Conservation (phyloP, 2,329 filamentous ascomycete genomes). For the Rosellinia necatrix region DNA sequence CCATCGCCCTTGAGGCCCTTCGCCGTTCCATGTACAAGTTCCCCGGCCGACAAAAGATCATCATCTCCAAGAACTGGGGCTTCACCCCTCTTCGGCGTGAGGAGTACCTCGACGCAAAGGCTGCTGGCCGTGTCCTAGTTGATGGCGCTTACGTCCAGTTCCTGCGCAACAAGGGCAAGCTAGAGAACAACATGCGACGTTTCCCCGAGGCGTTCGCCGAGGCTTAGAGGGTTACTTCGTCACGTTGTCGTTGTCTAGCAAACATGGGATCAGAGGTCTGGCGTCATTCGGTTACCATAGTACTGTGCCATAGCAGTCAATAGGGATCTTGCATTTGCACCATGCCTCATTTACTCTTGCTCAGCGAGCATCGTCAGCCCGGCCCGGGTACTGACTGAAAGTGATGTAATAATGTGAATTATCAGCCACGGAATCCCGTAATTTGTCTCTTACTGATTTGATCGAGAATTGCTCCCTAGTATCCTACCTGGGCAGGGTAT, state of each 20-base stretch:
- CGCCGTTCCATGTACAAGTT: conserved; percentile 99
- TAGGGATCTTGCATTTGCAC: conserved; percentile 42
- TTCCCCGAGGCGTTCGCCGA: conserved; percentile 90
- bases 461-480: too few species aligned
- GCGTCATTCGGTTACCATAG: conserved; percentile 43
- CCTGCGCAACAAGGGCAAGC: conserved; percentile 88
- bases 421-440: too few species aligned
- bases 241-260: conserved; percentile 32
- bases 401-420: too few species aligned
- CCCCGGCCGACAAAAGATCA: conserved; percentile 99
- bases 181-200: conserved; percentile 85
- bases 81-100: conserved; percentile 98
- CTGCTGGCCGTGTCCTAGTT: conserved; percentile 89
- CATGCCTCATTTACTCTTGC: conserved; percentile 9
- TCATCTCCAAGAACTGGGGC: conserved; percentile 99
- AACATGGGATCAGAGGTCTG: conserved; percentile 41
- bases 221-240: conserved; percentile 46
- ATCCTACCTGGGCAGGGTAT: too few species aligned
- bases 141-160: conserved; percentile 99
- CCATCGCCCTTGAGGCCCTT: conserved; percentile 95
- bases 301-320: conserved; percentile 42
- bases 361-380: too few species aligned
- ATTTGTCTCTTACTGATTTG: too few species aligned
- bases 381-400: neutral
- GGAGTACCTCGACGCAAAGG: conserved; percentile 95